A percentile compares a stretch with the other conserved stretches of the same genome.
These are phyloP conservation scores for Pythium scleroteichum DNA, from an alignment of 352 stramenopile genomes.

Conservation along the genomic window DNA sequence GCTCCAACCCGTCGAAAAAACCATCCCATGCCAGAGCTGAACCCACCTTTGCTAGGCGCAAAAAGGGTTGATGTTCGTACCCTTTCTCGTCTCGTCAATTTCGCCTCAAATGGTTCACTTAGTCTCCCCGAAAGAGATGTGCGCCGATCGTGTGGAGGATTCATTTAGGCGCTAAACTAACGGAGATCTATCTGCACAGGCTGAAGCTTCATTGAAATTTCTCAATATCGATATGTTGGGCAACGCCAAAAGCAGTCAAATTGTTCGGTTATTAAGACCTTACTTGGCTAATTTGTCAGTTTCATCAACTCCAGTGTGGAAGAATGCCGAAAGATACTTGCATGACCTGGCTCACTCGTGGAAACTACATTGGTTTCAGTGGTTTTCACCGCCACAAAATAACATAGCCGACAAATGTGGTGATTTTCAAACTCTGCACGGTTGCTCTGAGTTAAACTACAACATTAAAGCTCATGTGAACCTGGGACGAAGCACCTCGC, in stretches of 20 bases:
- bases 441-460: too few species aligned
- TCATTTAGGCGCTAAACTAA: neutral
- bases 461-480: too few species aligned
- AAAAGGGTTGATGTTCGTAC: conserved; percentile 5
- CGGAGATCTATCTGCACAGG: neutral
- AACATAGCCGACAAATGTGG: too few species aligned
- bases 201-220: neutral
- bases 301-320: neutral
- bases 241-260: neutral
- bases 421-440: too few species aligned
- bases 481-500: too few species aligned
- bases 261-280: neutral
- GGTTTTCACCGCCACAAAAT: too few species aligned
- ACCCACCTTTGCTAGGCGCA: too few species aligned
- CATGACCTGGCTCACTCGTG: too few species aligned
- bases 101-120: conserved; percentile 2
- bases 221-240: neutral
- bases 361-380: too few species aligned
- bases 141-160: too few species aligned
- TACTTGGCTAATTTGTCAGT: neutral
- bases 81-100: conserved; percentile 3
- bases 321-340: too few species aligned
- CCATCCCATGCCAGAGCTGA: neutral
- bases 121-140: neutral
- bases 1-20: neutral